Evolutionary conservation across 495 filamentous ascomycete species (phyloP).

Genomic region (Aspergillus indologenus): DNA sequence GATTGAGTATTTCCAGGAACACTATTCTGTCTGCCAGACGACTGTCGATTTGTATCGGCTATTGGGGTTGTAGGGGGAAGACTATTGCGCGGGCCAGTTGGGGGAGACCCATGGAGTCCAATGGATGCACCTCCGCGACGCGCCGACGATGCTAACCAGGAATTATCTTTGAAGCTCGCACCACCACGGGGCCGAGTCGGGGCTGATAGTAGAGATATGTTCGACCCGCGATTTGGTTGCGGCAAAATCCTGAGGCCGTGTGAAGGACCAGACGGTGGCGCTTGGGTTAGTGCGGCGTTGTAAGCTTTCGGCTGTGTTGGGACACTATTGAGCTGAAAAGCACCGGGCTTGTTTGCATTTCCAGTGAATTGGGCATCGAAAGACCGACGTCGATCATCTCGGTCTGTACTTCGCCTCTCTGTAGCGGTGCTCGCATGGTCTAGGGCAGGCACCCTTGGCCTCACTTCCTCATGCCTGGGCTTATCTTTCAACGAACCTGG

Average conservation of each 20-base stretch:
- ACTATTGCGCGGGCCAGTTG: conserved; percentile 43
- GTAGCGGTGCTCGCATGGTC: conserved; percentile 1
- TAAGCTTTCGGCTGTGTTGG: conserved; percentile 39
- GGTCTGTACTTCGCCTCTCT: conserved; percentile 12
- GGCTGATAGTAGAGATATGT: conserved; percentile 51
- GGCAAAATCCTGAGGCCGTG: conserved; percentile 44
- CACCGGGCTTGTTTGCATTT: conserved; percentile 11
- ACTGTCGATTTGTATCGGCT: conserved; percentile 32
- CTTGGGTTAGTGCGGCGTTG: conserved; percentile 30
- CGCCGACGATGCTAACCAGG: conserved; percentile 34
- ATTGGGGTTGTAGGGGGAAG: conserved; percentile 26
- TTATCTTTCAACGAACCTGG: conserved; percentile 4
- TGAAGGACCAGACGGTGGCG: conserved; percentile 48
- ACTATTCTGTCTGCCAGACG: conserved; percentile 47
- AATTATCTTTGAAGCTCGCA: conserved; percentile 32
- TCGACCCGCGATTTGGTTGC: conserved; percentile 47
- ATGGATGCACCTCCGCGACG: conserved; percentile 38
- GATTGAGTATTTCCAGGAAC: conserved; percentile 47
- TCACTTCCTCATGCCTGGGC: conserved; percentile 5
- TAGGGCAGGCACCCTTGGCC: conserved; percentile 3
- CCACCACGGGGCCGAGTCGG: conserved; percentile 59
- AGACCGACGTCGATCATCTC: neutral
- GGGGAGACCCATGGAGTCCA: conserved; percentile 37
- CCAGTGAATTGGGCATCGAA: conserved; percentile 7
- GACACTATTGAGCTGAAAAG: conserved; percentile 17